Conservation (phyloP, 2,329 filamentous ascomycete genomes). For the Elsinoe perseae region DNA sequence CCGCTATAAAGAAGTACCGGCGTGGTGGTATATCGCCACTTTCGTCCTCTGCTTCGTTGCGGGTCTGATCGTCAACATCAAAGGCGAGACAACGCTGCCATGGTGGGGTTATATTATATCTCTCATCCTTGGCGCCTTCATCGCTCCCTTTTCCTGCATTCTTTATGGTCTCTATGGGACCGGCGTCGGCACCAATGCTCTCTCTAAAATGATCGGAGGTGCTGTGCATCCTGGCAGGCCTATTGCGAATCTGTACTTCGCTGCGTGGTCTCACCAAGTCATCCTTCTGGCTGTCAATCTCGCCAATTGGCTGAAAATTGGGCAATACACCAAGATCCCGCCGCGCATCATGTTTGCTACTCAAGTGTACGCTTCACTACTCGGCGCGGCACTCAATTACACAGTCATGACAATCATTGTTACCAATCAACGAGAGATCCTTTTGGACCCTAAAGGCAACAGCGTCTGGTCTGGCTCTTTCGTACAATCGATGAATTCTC, state of each 20-base stretch:
- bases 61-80: slow-evolving; percentile 25
- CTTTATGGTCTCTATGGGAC: slow-evolving; percentile 49
- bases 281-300: slow-evolving; percentile 46
- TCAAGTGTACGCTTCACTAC: slow-evolving; percentile 48
- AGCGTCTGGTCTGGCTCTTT: slow-evolving; percentile 16
- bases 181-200: slow-evolving; percentile 51
- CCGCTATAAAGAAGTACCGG: slow-evolving; percentile 42
- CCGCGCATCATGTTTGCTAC: slow-evolving; percentile 39
- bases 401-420: slow-evolving; percentile 42
- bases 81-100: slow-evolving; percentile 28
- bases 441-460: slow-evolving; percentile 14
- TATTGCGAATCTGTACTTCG: slow-evolving; percentile 14
- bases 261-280: slow-evolving; percentile 44
- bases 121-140: slow-evolving; percentile 22
- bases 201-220: slow-evolving; percentile 52
- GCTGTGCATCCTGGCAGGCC: slow-evolving; percentile 28
- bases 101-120: slow-evolving; percentile 30
- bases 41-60: slow-evolving; percentile 28
- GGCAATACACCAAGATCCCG: slow-evolving; percentile 12
- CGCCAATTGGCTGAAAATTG: slow-evolving; percentile 11
- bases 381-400: slow-evolving; percentile 50
- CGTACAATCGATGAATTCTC: slow-evolving; percentile 13
- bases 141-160: slow-evolving; percentile 43
- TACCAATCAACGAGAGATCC: slow-evolving; percentile 17
- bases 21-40: slow-evolving; percentile 30